phyloP scores from a whole-genome alignment of 2,329 filamentous ascomycete genomes.

The Lithohypha guttulata region DNA sequence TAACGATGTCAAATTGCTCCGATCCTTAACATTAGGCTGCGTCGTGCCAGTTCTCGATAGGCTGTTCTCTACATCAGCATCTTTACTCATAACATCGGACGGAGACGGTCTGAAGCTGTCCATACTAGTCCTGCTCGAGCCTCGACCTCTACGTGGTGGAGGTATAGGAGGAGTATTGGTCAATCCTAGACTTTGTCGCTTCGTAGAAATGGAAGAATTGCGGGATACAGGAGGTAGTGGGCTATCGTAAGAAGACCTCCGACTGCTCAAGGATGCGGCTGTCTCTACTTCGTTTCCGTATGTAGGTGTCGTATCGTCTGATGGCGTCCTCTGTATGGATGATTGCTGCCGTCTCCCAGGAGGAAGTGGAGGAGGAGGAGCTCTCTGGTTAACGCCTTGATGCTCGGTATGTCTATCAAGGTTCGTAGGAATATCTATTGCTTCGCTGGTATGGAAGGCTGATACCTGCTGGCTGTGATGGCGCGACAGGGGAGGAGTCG shows the following conservation, averaged over 20 bases:
- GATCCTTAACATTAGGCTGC: constrained; percentile 5
- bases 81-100: constrained; percentile 12
- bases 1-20: constrained; percentile 17
- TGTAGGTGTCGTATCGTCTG: constrained; percentile 13
- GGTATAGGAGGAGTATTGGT: constrained; percentile 35
- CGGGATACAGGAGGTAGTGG: constrained; percentile 23
- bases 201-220: constrained; percentile 22
- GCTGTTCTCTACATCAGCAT: constrained; percentile 3
- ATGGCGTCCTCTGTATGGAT: constrained; percentile 22
- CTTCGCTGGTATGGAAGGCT: too few relatives aligned
- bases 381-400: constrained; percentile 28
- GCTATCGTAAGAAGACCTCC: not conserved
- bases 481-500: constrained; percentile 39
- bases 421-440: too few relatives aligned
- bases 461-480: constrained; percentile 36
- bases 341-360: constrained; percentile 46
- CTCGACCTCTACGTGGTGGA: constrained; percentile 37
- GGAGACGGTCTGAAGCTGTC: constrained; percentile 21
- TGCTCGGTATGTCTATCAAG: too few relatives aligned
- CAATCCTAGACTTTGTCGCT: constrained; percentile 23
- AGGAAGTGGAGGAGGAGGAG: constrained; percentile 37
- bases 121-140: constrained; percentile 31
- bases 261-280: not conserved
- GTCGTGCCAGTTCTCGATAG: constrained; percentile 4
- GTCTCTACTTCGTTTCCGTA: constrained; percentile 2